A percentile compares a stretch with the other conserved stretches of the same genome.
These are phyloP conservation scores for Xylariales sp. DNA, from an alignment of 2,329 filamentous ascomycete species.

Conservation along the genomic window DNA sequence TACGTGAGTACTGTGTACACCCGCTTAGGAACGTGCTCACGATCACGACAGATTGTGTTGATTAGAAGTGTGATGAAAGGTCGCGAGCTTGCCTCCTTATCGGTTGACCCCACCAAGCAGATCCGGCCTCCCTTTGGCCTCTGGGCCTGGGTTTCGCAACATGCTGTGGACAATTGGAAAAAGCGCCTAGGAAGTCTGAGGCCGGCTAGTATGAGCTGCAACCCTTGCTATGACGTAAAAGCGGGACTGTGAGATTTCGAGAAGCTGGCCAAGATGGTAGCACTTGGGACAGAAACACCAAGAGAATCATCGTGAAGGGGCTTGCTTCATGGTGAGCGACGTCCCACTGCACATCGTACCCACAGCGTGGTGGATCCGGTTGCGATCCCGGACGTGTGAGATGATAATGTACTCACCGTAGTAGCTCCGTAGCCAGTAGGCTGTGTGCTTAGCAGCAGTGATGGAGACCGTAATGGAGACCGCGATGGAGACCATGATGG, in stretches of 20 bases:
- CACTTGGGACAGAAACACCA: constrained; percentile 7
- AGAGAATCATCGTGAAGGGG: constrained; percentile 6
- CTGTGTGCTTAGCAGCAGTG: too few relatives aligned
- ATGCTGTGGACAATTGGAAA: constrained; percentile 2
- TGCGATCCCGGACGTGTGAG: too few relatives aligned
- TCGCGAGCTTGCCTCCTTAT: constrained; percentile 4
- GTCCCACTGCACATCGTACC: too few relatives aligned
- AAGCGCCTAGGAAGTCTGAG: background rate
- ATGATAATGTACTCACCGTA: too few relatives aligned
- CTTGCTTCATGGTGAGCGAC: too few relatives aligned
- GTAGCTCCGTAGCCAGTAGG: too few relatives aligned
- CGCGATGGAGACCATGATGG: too few relatives aligned
- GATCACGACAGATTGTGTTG: too few relatives aligned
- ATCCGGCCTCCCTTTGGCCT: constrained; percentile 5
- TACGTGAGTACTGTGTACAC: too few relatives aligned
- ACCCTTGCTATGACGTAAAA: constrained; percentile 2
- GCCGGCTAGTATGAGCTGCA: constrained; percentile 1
- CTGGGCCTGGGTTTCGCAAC: constrained; percentile 2
- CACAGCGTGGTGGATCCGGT: too few relatives aligned
- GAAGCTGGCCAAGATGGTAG: constrained; percentile 1
- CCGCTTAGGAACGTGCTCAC: too few relatives aligned
- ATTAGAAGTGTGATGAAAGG: background rate
- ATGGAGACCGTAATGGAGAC: too few relatives aligned
- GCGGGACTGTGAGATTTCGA: constrained; percentile 8
- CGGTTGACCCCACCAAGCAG: constrained; percentile 2